Conservation (phyloP, 2,329 filamentous ascomycete species). For the Penicillium sp. region DNA sequence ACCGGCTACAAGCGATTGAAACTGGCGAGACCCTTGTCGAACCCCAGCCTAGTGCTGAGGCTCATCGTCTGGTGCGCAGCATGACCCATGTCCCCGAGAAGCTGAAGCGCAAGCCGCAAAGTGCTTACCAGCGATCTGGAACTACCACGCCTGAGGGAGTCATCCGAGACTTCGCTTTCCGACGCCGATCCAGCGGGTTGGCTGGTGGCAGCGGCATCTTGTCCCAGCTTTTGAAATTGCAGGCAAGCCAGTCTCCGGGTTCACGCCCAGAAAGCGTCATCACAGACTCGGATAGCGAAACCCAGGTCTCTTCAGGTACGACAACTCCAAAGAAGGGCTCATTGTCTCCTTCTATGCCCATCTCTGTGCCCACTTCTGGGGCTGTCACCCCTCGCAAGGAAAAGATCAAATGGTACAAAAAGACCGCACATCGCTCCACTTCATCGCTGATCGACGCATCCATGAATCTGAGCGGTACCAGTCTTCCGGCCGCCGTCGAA, state of each 20-base stretch:
- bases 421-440: conserved; percentile 34
- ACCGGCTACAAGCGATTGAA: conserved; percentile 14
- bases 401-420: conserved; percentile 43
- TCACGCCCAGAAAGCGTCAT: conserved; percentile 27
- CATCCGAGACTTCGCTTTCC: conserved; percentile 21
- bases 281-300: conserved; percentile 31
- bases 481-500: conserved; percentile 27
- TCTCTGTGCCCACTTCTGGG: conserved; percentile 25
- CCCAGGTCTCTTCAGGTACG: conserved; percentile 25
- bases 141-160: conserved; percentile 29
- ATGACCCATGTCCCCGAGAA: conserved; percentile 28
- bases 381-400: conserved; percentile 33
- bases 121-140: conserved; percentile 32
- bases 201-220: conserved; percentile 55
- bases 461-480: conserved; percentile 34
- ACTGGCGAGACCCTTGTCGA: conserved; percentile 16
- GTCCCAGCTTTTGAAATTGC: conserved; percentile 65
- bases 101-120: conserved; percentile 26
- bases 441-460: conserved; percentile 37
- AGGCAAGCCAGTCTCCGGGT: conserved; percentile 48
- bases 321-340: conserved; percentile 26
- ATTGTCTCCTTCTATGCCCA: conserved; percentile 17
- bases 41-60: conserved; percentile 30
- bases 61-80: conserved; percentile 37
- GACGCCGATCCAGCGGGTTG: conserved; percentile 25